Evolutionary conservation across 352 stramenopile species (phyloP), one percentile per base, ranked within the genome.

Genomic region (Phytophthora pinifolia): DNA sequence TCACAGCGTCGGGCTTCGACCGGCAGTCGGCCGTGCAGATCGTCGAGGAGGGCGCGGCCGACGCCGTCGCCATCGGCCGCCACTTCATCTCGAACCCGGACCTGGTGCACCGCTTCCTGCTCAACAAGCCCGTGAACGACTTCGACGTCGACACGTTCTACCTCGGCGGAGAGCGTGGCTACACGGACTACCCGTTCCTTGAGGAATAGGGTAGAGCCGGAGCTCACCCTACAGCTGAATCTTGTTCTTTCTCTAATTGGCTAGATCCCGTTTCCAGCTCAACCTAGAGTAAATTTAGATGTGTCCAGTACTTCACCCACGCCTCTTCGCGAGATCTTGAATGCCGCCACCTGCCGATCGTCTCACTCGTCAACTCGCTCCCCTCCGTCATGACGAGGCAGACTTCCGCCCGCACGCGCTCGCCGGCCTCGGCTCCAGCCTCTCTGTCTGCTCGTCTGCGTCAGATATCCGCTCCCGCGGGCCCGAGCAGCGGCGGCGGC

Each of bases 61-160:
- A 92, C 52, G 56, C 76, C 22, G 78, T 94, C 8, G 80, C 72
- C 13, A 85, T 86, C 49, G 79, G 83, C 9, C 75, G 82, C 38
- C 56, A 70, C 50, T 91, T 88, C 49, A 90, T 93, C 56, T 75
- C 79, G 22, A 93, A 90, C 52, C 79, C 83, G 34, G 83, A 91
- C 57, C 35, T 93, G 31, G 76, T 88, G 36, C 59, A 76, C 37
- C 72, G 79, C 8, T 72, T 90, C 47, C 36, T 71, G 48, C 46
- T 73, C 34, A 57, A 79, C 59, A 54, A 64, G 9, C 62, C 75
- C 13, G 48, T 90, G 12, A 78, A 50, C 36, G 55, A 59, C 22
- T 86, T 65, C 46, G 65, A 88, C 54, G 59, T 54, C 9, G 54
- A 66, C 32, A 79, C 67, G 45, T 82, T 76, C 59, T 88, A 86